Evolutionary conservation across 192 early-diverging fungal genomes (phyloP), one percentile per base, ranked within the genome.

Genomic region (Umbelopsis vinacea): DNA sequence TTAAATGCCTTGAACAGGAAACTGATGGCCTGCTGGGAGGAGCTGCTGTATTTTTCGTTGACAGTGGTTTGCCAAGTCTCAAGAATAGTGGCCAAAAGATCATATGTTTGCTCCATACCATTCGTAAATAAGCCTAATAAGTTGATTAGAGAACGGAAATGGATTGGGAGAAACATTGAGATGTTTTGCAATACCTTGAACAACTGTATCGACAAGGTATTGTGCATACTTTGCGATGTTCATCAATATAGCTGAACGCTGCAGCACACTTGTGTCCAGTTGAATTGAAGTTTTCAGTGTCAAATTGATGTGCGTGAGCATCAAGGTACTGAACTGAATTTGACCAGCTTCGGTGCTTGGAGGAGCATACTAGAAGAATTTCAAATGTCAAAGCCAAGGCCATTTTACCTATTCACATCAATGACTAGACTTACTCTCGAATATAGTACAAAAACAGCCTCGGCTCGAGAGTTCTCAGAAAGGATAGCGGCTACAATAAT

Each of bases 31-130:
- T 71, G 48, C 9, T 89, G 85, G 10, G 70, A 70, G 0, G 73
- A 57, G 2, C 68, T 24, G 17, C 68, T 69, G 26, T 66, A 53
- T 8, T 38, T 71, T 6, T 50, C 37, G 1, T 68, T 52, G 9
- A 71, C 70, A 33, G 46, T 35, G 1, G 29, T 47, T 50, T 80
- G 73, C 7, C 83, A 71, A 8, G 71, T 71, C 50, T 87, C 86
- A n/a, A 89, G 74, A n/a, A 87, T 75, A 17, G 83, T 81, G 6
- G 83, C 84, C n/a, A 87, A 79, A 11, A 90, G 52, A 43, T 85
- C 85, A 66, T 80, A 78, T 0, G 77, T 73, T 68, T 80, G 78
- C 22, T 85, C 82, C 24, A 82, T 53, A 12, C 82, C 79, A 66
- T 83, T 76, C 26, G 67, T 73, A 48, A 85, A 86, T 60, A 79